Conservation (phyloP, 2,329 filamentous ascomycete species). For the Aspergillaceae sp. region DNA sequence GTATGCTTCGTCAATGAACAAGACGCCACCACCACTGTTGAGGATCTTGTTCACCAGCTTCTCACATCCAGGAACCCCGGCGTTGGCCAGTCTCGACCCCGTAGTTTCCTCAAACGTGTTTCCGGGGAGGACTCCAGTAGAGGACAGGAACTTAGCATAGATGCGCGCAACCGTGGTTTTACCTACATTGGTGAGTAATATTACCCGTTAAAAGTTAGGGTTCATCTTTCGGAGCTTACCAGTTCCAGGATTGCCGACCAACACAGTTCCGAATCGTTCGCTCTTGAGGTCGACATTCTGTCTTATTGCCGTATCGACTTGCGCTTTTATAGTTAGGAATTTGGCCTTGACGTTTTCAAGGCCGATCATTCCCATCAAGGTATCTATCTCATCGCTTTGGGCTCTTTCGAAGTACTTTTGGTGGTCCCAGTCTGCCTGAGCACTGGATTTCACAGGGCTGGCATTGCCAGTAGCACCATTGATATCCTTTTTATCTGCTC, state of each 20-base stretch:
- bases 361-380: constrained; percentile 62
- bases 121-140: constrained; percentile 55
- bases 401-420: constrained; percentile 49
- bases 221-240: constrained; percentile 33
- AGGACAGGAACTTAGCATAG: constrained; percentile 57
- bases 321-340: constrained; percentile 55
- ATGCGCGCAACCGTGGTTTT: constrained; percentile 70
- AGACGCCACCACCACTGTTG: constrained; percentile 53
- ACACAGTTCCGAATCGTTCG: constrained; percentile 54
- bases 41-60: constrained; percentile 50
- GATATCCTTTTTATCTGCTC: background rate
- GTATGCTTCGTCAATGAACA: constrained; percentile 76
- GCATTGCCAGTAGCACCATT: background rate
- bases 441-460: constrained; percentile 12
- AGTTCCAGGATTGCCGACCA: constrained; percentile 69
- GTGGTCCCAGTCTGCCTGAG: constrained; percentile 51
- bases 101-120: constrained; percentile 56
- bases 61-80: constrained; percentile 52
- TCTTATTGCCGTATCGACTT: constrained; percentile 51
- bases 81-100: constrained; percentile 56
- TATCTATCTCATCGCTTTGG: constrained; percentile 49
- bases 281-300: constrained; percentile 48
- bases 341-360: constrained; percentile 59
- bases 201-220: no score
- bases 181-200: constrained; percentile 27